Evolutionary conservation across 805 yeast species (phyloP).

Genomic region (Ogataea allantospora): DNA sequence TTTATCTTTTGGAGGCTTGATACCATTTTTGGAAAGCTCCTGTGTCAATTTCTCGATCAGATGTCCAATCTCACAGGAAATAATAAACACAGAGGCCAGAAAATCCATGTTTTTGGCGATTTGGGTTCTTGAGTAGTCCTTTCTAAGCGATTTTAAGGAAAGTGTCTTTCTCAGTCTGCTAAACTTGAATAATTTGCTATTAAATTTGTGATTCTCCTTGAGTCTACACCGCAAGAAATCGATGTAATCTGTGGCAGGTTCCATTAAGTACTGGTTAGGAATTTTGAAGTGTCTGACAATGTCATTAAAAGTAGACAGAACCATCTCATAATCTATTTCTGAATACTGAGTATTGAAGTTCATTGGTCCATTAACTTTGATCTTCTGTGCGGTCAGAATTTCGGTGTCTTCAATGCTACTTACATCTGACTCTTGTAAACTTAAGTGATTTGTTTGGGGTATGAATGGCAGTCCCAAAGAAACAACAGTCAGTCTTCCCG

Average conservation of each 20-base stretch:
- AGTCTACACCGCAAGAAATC: conserved; percentile 16
- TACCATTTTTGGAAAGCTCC: conserved; percentile 9
- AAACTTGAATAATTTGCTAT: conserved; percentile 5
- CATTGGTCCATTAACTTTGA: conserved; percentile 13
- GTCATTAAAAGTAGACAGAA: conserved; percentile 16
- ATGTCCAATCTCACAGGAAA: conserved; percentile 11
- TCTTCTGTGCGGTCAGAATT: conserved; percentile 1
- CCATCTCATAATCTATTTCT: conserved; percentile 8
- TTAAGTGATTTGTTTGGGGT: neutral
- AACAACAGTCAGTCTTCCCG: conserved; percentile 1
- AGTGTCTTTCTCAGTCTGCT: conserved; percentile 7
- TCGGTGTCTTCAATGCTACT: neutral
- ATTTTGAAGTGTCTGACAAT: conserved; percentile 25
- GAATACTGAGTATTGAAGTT: conserved; percentile 7
- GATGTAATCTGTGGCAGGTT: conserved; percentile 23
- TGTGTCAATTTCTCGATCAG: conserved; percentile 11
- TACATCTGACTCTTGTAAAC: neutral
- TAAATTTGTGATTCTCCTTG: conserved; percentile 12
- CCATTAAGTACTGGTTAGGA: conserved; percentile 24
- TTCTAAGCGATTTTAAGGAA: conserved; percentile 6
- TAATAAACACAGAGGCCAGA: conserved; percentile 10
- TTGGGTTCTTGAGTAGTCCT: conserved; percentile 4
- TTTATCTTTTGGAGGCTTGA: conserved; percentile 9
- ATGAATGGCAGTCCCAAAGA: conserved; percentile 6
- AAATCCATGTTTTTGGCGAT: conserved; percentile 7